These are phyloP conservation scores for Penicillium soppii DNA, from an alignment of 495 filamentous ascomycete genomes.

Conservation along the genomic window DNA sequence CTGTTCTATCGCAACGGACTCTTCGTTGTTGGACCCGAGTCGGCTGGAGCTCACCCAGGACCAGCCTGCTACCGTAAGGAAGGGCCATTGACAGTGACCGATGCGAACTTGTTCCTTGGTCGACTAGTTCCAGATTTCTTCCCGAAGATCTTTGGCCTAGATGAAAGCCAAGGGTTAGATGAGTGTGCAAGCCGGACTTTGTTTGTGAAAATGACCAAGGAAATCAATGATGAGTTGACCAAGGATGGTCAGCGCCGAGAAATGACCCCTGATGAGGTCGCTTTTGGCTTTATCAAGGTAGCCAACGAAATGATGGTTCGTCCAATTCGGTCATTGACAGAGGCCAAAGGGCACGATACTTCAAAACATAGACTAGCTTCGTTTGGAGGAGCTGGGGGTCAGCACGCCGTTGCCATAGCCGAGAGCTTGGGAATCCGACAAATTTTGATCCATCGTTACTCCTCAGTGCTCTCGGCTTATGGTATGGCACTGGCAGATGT, in stretches of 20 bases:
- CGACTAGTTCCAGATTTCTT: conserved; percentile 89
- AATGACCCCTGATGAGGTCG: conserved; percentile 80
- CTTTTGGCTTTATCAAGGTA: conserved; percentile 66
- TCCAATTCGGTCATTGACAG: conserved; percentile 88
- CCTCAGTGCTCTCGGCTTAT: conserved; percentile 92
- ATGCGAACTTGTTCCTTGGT: conserved; percentile 85
- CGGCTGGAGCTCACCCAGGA: conserved; percentile 83
- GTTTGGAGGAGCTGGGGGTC: conserved; percentile 93
- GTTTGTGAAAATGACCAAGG: conserved; percentile 67
- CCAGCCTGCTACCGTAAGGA: conserved; percentile 92
- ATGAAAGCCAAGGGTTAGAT: conserved; percentile 80
- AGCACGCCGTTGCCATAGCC: conserved; percentile 95
- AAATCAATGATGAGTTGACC: conserved; percentile 61
- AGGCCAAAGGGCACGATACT: conserved; percentile 91
- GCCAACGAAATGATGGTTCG: conserved; percentile 96
- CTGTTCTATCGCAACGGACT: conserved; percentile 84
- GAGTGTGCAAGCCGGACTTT: conserved; percentile 63
- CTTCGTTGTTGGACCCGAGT: conserved; percentile 91
- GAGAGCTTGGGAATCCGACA: conserved; percentile 82
- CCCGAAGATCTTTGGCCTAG: conserved; percentile 87
- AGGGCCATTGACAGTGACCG: conserved; percentile 85
- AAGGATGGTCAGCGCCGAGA: conserved; percentile 50
- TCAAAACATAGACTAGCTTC: conserved; percentile 85
- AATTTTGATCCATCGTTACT: conserved; percentile 88
- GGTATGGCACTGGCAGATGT: conserved; percentile 97